Evolutionary conservation across 2,329 filamentous ascomycete species (phyloP), one percentile per base, ranked within the genome.

Genomic region (Colletotrichum viniferum): DNA sequence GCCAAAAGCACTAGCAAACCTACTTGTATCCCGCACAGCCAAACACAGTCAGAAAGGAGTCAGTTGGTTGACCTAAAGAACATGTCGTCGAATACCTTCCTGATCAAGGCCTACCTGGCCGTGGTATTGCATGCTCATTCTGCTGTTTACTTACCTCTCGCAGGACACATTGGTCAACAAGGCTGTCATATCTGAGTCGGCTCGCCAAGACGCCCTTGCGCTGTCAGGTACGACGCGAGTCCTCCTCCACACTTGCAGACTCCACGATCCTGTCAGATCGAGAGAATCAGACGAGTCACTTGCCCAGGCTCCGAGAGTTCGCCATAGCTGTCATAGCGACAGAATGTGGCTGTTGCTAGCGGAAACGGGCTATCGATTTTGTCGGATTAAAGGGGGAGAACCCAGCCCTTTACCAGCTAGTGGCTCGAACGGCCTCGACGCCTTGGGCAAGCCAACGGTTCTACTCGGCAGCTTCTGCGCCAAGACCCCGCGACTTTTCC

Each of bases 281-380:
- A 34, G 58, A 55, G 24, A 62, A 56, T 24, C 56, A 21, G 52
- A 9, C 16, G n/a, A 21, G 21, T 30, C 48, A 24, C 10, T 21
- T 13, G 5, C 32, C 8, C 21, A 62, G 9, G 62, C 48, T 65
- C 52, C 28, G 60, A 71, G 65, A 55, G 18, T 32, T 10, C 32
- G n/a, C 65, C 55, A 9, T 10, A 36, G 18, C 48, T 65, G 65
- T 66, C 65, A 62, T 70, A 32, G 74, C 71, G 61, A 30, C 74
- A 66, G n/a, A 74, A 7, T n/a, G 71, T 76, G 74, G 71, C 71
- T 74, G 58, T 26, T 70, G 55, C 72, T 74, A 75, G 66, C 66
- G 71, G 32, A 58, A 71, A 63, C 30, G 43, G 36, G 66, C 71
- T 75, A 76, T 70, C 56, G 61, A 62, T 69, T 76, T 63, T 16